A percentile compares a stretch with the other conserved stretches of the same genome.
These are phyloP conservation scores for Coprinopsis cinerea DNA, from an alignment of 768 basidiomycete genomes.

Conservation along the genomic window DNA sequence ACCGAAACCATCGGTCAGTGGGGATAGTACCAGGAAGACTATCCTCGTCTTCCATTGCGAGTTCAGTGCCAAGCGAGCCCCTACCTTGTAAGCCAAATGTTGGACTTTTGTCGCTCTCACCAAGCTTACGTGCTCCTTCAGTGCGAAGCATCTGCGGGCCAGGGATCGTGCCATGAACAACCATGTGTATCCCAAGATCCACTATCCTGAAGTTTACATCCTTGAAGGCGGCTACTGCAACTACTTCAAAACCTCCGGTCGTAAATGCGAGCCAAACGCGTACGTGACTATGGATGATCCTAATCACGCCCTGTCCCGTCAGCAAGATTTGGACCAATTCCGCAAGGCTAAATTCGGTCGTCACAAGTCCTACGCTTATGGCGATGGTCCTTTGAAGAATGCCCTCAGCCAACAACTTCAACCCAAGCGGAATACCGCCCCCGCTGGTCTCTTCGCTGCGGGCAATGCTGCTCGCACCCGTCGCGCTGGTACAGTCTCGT, in stretches of 20 bases:
- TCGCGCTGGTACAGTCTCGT: conserved; percentile 39
- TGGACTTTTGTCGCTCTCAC: background rate
- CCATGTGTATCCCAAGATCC: conserved; percentile 84
- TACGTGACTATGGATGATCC: conserved; percentile 98
- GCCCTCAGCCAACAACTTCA: conserved; percentile 33
- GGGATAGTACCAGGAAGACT: conserved; percentile 69
- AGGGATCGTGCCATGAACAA: conserved; percentile 88
- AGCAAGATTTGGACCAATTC: conserved; percentile 88
- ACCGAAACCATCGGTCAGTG: conserved; percentile 68
- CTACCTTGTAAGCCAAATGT: conserved; percentile 71
- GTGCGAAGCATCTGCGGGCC: conserved; percentile 90
- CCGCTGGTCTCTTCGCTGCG: conserved; percentile 52
- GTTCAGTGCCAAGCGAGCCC: conserved; percentile 91
- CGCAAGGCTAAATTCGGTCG: conserved; percentile 83
- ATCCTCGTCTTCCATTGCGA: conserved; percentile 97
- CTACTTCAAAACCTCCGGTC: conserved; percentile 66
- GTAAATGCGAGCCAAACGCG: conserved; percentile 70
- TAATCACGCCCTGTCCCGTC: conserved; percentile 68
- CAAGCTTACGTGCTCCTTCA: conserved; percentile 23
- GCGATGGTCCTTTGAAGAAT: conserved; percentile 54
- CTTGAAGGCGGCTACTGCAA: conserved; percentile 93
- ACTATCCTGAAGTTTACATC: conserved; percentile 95
- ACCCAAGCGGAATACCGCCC: conserved; percentile 63
- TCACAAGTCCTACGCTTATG: conserved; percentile 89
- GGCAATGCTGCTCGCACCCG: conserved; percentile 63